These are phyloP conservation scores for Parastagonospora avenae DNA, from an alignment of 2,329 filamentous ascomycete species.

Conservation along the genomic window DNA sequence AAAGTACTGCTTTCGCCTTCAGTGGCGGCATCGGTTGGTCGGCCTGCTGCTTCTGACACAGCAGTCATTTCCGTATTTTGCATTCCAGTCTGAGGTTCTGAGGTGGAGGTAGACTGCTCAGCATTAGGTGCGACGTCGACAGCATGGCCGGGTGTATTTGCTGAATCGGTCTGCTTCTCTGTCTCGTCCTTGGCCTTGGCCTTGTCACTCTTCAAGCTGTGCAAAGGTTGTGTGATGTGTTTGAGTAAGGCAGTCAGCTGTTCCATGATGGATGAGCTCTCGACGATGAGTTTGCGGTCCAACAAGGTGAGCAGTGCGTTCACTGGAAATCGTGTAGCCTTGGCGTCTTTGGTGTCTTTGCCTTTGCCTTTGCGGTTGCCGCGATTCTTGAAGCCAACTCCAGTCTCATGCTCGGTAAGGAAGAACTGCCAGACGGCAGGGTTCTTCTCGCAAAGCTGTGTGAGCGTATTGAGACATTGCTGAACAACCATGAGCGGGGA, in stretches of 20 bases:
- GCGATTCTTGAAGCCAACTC: slow-evolving; percentile 75
- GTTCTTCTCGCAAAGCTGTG: slow-evolving; percentile 82
- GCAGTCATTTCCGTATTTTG: slow-evolving; percentile 45
- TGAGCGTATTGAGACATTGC: slow-evolving; percentile 86
- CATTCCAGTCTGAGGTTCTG: slow-evolving; percentile 9
- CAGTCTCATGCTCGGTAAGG: slow-evolving; percentile 88
- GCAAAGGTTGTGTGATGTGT: slow-evolving; percentile 84
- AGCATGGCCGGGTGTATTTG: slow-evolving; percentile 23
- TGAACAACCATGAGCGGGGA: slow-evolving; percentile 95
- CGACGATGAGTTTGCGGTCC: slow-evolving; percentile 93
- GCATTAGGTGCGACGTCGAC: slow-evolving; percentile 23
- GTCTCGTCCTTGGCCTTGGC: slow-evolving; percentile 63
- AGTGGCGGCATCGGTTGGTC: slow-evolving; percentile 23
- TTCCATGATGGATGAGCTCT: slow-evolving; percentile 97
- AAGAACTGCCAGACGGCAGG: slow-evolving; percentile 89
- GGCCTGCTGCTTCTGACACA: slow-evolving; percentile 39
- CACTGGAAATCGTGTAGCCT: slow-evolving; percentile 84
- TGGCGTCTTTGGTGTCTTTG: slow-evolving; percentile 84
- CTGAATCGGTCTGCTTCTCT: slow-evolving; percentile 35
- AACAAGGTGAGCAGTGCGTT: slow-evolving; percentile 88
- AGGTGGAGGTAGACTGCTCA: slow-evolving; percentile 9
- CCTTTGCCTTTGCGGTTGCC: slow-evolving; percentile 83
- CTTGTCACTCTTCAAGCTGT: slow-evolving; percentile 82
- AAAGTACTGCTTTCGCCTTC: slow-evolving; percentile 22
- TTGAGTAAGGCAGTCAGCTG: slow-evolving; percentile 85